Evolutionary conservation across 768 basidiomycete genomes (phyloP).

Genomic region (Serendipita sp.): DNA sequence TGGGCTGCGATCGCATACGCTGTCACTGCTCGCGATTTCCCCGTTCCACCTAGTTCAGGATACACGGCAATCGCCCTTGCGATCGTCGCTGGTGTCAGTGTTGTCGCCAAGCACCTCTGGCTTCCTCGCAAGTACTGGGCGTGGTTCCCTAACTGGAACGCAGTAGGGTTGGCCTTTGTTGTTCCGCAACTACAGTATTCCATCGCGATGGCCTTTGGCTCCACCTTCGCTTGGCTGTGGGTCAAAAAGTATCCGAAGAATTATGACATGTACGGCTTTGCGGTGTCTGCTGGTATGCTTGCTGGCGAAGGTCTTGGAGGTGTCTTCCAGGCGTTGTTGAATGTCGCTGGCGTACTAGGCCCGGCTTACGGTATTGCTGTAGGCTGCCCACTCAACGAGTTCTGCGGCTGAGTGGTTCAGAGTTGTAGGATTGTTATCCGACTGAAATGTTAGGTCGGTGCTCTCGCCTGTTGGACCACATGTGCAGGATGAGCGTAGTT

Average conservation of each 20-base stretch:
- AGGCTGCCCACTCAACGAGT: conserved; percentile 36
- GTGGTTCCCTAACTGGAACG: conserved; percentile 42
- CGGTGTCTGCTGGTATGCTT: conserved; percentile 35
- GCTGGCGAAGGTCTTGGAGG: conserved; percentile 48
- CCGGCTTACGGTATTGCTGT: conserved; percentile 29
- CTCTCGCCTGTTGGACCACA: background rate
- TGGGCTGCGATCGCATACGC: conserved; percentile 42
- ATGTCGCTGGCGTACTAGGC: conserved; percentile 35
- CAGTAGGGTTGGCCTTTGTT: conserved; percentile 31
- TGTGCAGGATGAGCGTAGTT: background rate
- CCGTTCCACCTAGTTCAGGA: conserved; percentile 39
- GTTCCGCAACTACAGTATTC: conserved; percentile 35
- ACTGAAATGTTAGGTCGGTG: background rate
- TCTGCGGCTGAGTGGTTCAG: conserved; percentile 27
- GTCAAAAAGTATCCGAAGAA: conserved; percentile 24
- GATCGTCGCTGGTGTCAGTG: conserved; percentile 27
- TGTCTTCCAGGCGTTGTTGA: conserved; percentile 41
- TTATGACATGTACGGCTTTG: conserved; percentile 45
- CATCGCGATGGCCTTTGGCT: conserved; percentile 30
- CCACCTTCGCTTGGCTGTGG: conserved; percentile 35
- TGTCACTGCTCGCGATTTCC: conserved; percentile 33
- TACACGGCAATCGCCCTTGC: conserved; percentile 40
- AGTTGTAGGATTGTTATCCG: too few relatives aligned
- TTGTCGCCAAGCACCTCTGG: conserved; percentile 30
- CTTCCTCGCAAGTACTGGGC: conserved; percentile 34